Evolutionary conservation across 495 filamentous ascomycete genomes (phyloP), one percentile per base, ranked within the genome.

Genomic region (Lineolata rhizophorae): DNA sequence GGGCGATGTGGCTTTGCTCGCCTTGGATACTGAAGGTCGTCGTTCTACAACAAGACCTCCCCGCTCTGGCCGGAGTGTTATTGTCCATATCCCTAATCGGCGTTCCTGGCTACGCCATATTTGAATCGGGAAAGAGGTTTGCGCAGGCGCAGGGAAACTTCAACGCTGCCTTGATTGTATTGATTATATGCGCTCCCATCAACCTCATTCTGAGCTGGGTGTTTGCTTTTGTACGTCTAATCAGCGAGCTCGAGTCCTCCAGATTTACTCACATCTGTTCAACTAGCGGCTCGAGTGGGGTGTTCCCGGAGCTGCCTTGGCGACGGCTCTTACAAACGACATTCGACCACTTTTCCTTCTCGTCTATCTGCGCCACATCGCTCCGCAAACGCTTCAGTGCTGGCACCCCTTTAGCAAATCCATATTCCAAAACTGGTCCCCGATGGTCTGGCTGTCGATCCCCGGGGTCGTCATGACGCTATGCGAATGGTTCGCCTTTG

Each of bases 71-170:
- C 2, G 40, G 41, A 2, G 8, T 17, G 3, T 49, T 42, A 26
- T 35, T 49, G 9, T 29, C 33, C 12, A 43, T 44, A 28, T 18
- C 35, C 2, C 34, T 42, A 5, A 34, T 45, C 4, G 37, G 45
- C 8, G 32, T 38, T 5, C 46, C 44, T 16, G 37, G 37, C 5
- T 49, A 42, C 29, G 41, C 41, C 1, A 34, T 31, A 19, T 49
- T 49, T 21, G 46, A 49, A 29, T 35, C 40, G 5, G 41, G 41
- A n/a, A 49, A 49, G 36, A 27, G 41, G 8, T 49, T 45, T 28
- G 35, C 39, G 14, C 45, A 49, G 21, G 44, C 46, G 2, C 45
- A 49, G 34, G 44, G 44, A 12, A 25, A 42, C 2, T 49, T 49
- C 35, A 45, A 36, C 8, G 40, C 44, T 3, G 30, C 20, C 2